Evolutionary conservation across 1,284 basidiomycete species (phyloP).

Genomic region (Fomes fomentarius): DNA sequence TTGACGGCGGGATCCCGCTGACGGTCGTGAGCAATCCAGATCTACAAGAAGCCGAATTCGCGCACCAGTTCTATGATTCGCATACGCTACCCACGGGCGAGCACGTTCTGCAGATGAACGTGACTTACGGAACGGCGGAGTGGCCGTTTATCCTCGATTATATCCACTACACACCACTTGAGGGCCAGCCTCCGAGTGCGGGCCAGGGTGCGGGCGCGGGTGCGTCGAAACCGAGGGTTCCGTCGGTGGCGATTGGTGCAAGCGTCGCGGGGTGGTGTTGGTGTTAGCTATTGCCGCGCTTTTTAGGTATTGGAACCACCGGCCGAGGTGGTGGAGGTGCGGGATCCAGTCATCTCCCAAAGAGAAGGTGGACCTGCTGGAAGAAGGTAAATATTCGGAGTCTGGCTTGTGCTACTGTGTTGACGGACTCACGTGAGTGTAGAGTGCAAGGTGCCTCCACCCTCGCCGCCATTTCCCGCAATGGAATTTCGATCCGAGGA

Average conservation of each 20-base stretch:
- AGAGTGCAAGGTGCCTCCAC: not conserved
- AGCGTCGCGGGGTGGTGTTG: not conserved
- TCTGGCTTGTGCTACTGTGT: not conserved
- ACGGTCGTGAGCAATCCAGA: constrained; percentile 3
- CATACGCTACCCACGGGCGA: not conserved
- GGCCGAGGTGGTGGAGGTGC: too few species aligned
- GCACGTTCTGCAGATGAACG: constrained; percentile 12
- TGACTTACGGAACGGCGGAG: constrained; percentile 5
- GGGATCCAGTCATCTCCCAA: not conserved
- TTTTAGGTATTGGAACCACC: not conserved
- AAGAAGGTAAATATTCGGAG: not conserved
- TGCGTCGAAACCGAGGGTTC: not conserved
- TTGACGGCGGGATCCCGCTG: constrained; percentile 6
- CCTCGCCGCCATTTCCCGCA: not conserved
- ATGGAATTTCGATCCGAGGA: too few species aligned
- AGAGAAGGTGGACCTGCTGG: not conserved
- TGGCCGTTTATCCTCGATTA: constrained; percentile 17
- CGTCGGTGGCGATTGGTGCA: not conserved
- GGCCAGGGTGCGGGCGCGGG: not conserved
- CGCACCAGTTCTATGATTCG: constrained; percentile 3
- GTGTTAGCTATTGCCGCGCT: not conserved
- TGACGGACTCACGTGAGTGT: not conserved
- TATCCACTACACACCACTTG: constrained; percentile 3
- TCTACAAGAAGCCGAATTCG: not conserved
- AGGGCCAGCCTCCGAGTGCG: not conserved